phyloP scores from a whole-genome alignment of 2,329 filamentous ascomycete genomes.

The Microthyrium microscopicum region DNA sequence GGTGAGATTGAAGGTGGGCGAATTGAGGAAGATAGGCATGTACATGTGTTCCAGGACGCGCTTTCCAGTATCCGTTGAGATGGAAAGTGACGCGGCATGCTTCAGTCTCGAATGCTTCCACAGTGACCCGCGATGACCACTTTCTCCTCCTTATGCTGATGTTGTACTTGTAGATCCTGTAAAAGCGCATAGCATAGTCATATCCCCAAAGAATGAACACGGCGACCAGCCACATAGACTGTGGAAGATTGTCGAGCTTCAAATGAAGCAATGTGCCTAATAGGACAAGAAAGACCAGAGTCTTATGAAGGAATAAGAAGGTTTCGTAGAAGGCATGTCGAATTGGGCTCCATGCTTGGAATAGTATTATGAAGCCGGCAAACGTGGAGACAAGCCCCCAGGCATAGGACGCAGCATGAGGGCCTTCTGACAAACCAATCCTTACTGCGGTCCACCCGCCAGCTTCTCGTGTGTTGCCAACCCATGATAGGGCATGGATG shows the following conservation, averaged over 20 bases:
- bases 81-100: constrained; percentile 45
- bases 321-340: constrained; percentile 96
- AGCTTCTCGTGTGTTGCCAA: constrained; percentile 42
- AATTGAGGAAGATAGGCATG: constrained; percentile 41
- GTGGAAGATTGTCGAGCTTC: constrained; percentile 46
- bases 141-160: constrained; percentile 28
- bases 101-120: constrained; percentile 43
- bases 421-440: constrained; percentile 26
- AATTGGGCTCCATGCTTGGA: constrained; percentile 61
- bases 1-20: constrained; percentile 27
- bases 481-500: constrained; percentile 57
- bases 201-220: constrained; percentile 61
- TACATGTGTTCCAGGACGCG: constrained; percentile 41
- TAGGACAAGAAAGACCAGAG: constrained; percentile 52
- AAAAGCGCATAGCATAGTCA: constrained; percentile 39
- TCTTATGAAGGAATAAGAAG: constrained; percentile 75
- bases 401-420: constrained; percentile 30
- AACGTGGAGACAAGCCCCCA: constrained; percentile 44
- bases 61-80: constrained; percentile 35
- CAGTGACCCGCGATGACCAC: constrained; percentile 33
- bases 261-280: constrained; percentile 67
- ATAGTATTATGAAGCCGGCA: constrained; percentile 46
- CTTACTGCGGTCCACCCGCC: constrained; percentile 44
- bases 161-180: constrained; percentile 37
- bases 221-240: constrained; percentile 58